phyloP scores from a whole-genome alignment of 345 rosid genomes.

The Streptanthus diversifolius region DNA sequence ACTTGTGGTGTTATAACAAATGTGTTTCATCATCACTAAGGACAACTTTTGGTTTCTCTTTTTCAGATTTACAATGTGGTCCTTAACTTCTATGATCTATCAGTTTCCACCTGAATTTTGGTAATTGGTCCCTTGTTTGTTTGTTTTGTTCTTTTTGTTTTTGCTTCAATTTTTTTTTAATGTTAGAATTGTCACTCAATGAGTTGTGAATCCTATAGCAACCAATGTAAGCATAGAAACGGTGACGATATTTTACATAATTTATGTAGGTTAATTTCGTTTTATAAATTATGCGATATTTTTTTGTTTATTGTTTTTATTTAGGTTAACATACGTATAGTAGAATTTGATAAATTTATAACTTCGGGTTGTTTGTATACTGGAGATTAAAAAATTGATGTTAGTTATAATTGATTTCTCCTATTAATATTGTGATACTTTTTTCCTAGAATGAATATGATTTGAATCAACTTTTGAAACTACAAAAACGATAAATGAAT shows the following conservation, averaged over 20 bases:
- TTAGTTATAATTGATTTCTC: not conserved
- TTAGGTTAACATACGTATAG: not conserved
- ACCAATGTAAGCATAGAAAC: not conserved
- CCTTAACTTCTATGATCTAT: slow-evolving; percentile 18
- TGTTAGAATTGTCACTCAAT: not conserved
- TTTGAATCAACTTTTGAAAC: not conserved
- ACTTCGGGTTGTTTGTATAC: not conserved
- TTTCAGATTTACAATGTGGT: slow-evolving; percentile 12
- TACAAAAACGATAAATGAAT: not conserved
- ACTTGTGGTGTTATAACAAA: slow-evolving; percentile 11
- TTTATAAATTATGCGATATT: not conserved
- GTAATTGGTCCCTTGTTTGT: not conserved
- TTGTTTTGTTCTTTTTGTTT: not conserved
- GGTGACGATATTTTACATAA: not conserved
- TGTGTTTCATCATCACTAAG: not conserved
- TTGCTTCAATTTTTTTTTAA: not conserved
- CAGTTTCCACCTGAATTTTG: slow-evolving; percentile 1
- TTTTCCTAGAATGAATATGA: not conserved
- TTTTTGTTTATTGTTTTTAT: not conserved
- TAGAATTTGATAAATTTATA: not conserved
- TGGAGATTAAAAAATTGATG: not conserved
- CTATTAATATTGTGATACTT: not conserved
- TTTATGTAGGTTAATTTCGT: not conserved
- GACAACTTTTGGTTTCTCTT: not conserved
- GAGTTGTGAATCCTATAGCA: not conserved